Conservation (phyloP, 75 land plant genomes). For the Cupressus sempervirens region DNA sequence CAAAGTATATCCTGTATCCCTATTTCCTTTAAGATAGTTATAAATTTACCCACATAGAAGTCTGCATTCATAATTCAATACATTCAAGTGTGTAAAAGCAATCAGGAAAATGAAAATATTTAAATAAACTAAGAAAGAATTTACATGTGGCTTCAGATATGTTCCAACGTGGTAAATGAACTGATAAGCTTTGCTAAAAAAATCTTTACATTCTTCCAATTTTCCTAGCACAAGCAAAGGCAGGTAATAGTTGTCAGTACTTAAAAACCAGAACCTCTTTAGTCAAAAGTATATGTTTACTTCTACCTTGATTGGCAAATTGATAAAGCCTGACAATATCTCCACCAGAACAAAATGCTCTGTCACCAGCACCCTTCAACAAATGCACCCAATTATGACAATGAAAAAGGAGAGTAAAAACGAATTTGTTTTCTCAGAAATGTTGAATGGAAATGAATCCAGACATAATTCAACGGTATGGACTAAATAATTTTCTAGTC, state of each 20-base stretch:
- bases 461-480: neutral
- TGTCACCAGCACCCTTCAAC: constrained; percentile 78
- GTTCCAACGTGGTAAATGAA: constrained; percentile 84
- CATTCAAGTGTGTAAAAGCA: neutral
- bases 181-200: constrained; percentile 69
- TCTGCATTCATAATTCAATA: neutral
- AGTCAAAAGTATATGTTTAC: neutral
- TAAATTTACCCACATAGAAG: neutral
- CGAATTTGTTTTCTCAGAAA: neutral
- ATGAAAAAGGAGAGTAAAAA: neutral
- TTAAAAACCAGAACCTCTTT: neutral
- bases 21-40: neutral
- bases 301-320: constrained; percentile 58
- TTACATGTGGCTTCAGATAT: constrained; percentile 90
- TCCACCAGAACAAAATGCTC: constrained; percentile 95
- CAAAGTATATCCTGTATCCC: neutral
- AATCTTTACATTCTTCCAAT: constrained; percentile 62
- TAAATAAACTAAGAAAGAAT: constrained; percentile 14
- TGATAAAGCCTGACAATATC: constrained; percentile 75
- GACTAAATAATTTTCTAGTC: neutral
- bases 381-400: constrained; percentile 5
- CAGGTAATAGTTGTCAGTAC: neutral
- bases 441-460: neutral
- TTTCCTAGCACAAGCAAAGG: constrained; percentile 41
- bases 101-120: neutral